phyloP scores from a whole-genome alignment of 208 protist genomes.

The Leishmania arabica region DNA sequence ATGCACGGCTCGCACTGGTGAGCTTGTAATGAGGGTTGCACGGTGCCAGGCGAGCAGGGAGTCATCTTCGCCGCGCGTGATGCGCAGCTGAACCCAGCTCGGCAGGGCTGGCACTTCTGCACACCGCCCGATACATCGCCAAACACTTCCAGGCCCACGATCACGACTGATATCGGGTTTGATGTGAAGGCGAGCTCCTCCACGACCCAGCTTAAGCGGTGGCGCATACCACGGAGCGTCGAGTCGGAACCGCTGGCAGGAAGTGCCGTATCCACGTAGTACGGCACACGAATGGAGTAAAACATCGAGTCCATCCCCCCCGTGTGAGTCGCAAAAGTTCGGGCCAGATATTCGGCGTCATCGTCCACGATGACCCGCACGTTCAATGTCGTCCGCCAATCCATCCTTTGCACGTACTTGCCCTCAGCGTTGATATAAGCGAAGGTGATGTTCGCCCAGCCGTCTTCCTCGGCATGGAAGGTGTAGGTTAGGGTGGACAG shows the following conservation, averaged over 20 bases:
- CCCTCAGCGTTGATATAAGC: neutral
- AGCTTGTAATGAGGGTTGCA: neutral
- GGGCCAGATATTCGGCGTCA: neutral
- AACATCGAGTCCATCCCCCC: neutral
- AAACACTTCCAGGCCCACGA: conserved; percentile 14
- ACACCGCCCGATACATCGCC: conserved; percentile 17
- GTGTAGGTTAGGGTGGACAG: neutral
- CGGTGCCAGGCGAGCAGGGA: neutral
- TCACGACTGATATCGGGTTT: neutral
- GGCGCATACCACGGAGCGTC: neutral
- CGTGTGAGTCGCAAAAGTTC: neutral
- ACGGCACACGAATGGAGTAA: neutral
- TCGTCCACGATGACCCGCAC: neutral
- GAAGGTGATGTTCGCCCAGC: conserved; percentile 9
- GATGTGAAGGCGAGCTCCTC: neutral
- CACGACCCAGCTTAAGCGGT: conserved; percentile 3
- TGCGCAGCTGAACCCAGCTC: conserved; percentile 7
- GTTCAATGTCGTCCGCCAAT: neutral
- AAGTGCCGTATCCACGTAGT: neutral
- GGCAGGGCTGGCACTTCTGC: conserved; percentile 12
- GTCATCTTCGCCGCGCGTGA: neutral
- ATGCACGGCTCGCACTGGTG: neutral
- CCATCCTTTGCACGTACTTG: neutral
- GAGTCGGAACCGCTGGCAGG: neutral
- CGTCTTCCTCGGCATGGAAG: conserved; percentile 1